Conservation (phyloP, 2,329 filamentous ascomycete species). For the Colletotrichum orbiculare region DNA sequence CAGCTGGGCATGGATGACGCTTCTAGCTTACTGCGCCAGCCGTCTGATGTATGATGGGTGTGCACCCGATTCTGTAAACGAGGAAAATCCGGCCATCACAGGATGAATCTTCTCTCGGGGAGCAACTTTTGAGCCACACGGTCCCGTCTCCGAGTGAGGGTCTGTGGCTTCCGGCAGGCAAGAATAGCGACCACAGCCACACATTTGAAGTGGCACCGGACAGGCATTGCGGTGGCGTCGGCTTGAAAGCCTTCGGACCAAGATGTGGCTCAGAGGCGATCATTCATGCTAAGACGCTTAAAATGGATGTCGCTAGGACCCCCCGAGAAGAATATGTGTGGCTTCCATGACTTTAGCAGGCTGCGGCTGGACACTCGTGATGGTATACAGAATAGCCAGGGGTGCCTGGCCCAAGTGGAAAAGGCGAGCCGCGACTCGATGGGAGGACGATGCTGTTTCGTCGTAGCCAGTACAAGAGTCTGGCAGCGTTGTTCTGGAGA, state of each 20-base stretch:
- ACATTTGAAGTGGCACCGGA: slow-evolving; percentile 9
- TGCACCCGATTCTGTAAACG: background rate
- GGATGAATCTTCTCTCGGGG: slow-evolving; percentile 1
- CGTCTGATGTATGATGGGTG: slow-evolving; percentile 27
- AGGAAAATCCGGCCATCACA: background rate
- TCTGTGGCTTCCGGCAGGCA: slow-evolving; percentile 22
- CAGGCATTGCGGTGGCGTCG: slow-evolving; percentile 30
- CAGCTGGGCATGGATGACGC: slow-evolving; percentile 31
- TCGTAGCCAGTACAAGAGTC: slow-evolving; percentile 32
- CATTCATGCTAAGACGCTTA: slow-evolving; percentile 30
- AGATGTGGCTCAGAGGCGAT: slow-evolving; percentile 36
- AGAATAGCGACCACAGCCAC: slow-evolving; percentile 25
- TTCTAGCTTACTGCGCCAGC: slow-evolving; percentile 7
- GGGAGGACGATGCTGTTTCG: slow-evolving; percentile 22
- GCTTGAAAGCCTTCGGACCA: slow-evolving; percentile 23
- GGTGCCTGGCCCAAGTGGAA: slow-evolving; percentile 13
- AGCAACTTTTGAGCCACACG: slow-evolving; percentile 30
- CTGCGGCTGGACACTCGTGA: slow-evolving; percentile 8
- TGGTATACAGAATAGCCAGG: slow-evolving; percentile 5
- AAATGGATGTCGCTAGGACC: slow-evolving; percentile 14
- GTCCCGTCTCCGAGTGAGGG: slow-evolving; percentile 12
- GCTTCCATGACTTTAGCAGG: slow-evolving; percentile 22
- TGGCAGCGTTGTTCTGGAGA: slow-evolving; percentile 22
- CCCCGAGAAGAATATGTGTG: slow-evolving; percentile 9
- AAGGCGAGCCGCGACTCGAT: slow-evolving; percentile 1